Base-by-base conservation (phyloP, 805 yeast species). In the Tetrapisispora arboricola region DNA sequence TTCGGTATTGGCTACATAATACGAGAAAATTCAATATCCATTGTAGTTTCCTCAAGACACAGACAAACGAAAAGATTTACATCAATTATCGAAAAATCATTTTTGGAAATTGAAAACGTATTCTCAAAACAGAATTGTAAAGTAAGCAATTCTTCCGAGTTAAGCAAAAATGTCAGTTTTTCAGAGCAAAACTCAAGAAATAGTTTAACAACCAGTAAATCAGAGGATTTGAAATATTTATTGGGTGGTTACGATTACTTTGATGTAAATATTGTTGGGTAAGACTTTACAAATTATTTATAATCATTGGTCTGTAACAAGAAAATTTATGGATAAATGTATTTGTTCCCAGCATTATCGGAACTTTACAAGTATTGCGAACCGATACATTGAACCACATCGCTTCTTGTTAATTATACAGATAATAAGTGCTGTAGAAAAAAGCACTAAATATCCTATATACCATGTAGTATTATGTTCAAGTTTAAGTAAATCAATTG, bases 1-100 rank as follows among this genome's bases (percentile, higher is more conserved):
- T 86, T 81, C 60, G 96, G 96, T n/a, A 73, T 87, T 28, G 95
- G 95, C 4, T 87, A 87, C 58, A 84, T 87, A 49, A 81, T 87
- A 50, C 86, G 88, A 59, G 75, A 70, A 32, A 84, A 85, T 54
- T 77, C 85, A 17, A 75, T 87, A 21, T 75, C 87, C 1, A 73
- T 87, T 9, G 85, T 94, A 38, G 81, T 84, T 4, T 78, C 92
- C 21, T 85, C 95, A 12, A 87, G 85, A 62, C 88, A 82, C 61
- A 72, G 96, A 42, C 96, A 87, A 64, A 85, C 95, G 0, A 70
- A 73, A 47, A 70, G 96, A 53, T 84, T 84, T 50, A 53, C 67
- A 75, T 53, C 81, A 73, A 53, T 84, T 85, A 20, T 72, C 79
- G 60, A 72, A 71, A 50, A 74, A 76, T 45, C 83, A 74, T 48